phyloP scores from a whole-genome alignment of 208 protist species.

The Porcisia deanei region DNA sequence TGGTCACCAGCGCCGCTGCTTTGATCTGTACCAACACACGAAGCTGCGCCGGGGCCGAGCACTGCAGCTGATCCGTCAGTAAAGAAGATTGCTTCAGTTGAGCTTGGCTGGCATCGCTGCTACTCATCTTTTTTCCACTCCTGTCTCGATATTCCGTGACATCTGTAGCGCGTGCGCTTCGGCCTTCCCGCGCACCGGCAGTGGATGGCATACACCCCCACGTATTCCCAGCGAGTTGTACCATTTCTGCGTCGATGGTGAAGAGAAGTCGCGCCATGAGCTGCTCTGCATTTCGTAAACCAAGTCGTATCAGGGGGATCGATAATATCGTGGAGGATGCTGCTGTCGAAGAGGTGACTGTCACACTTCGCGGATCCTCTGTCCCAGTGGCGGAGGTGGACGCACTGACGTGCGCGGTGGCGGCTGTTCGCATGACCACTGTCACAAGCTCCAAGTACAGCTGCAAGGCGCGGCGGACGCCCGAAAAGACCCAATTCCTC shows the following conservation, averaged over 20 bases:
- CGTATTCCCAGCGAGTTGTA: slow-evolving; percentile 25
- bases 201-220: slow-evolving; percentile 9
- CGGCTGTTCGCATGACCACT: slow-evolving; percentile 21
- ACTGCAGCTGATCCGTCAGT: slow-evolving; percentile 16
- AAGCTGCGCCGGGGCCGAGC: slow-evolving; percentile 32
- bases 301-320: slow-evolving; percentile 16
- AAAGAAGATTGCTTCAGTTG: background rate
- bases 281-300: slow-evolving; percentile 26
- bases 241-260: slow-evolving; percentile 28
- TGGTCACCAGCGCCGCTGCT: slow-evolving; percentile 41
- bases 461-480: slow-evolving; percentile 29
- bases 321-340: background rate
- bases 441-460: slow-evolving; percentile 29
- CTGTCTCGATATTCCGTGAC: background rate
- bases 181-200: background rate
- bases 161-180: background rate
- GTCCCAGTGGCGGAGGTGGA: background rate
- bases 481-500: slow-evolving; percentile 28
- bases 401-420: slow-evolving; percentile 12
- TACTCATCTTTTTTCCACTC: background rate
- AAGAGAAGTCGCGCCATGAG: slow-evolving; percentile 30
- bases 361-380: background rate
- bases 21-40: slow-evolving; percentile 63
- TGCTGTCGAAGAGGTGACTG: background rate
- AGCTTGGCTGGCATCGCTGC: background rate